Base-by-base conservation (phyloP, 805 yeast species). In the Yarrowia sp. region DNA sequence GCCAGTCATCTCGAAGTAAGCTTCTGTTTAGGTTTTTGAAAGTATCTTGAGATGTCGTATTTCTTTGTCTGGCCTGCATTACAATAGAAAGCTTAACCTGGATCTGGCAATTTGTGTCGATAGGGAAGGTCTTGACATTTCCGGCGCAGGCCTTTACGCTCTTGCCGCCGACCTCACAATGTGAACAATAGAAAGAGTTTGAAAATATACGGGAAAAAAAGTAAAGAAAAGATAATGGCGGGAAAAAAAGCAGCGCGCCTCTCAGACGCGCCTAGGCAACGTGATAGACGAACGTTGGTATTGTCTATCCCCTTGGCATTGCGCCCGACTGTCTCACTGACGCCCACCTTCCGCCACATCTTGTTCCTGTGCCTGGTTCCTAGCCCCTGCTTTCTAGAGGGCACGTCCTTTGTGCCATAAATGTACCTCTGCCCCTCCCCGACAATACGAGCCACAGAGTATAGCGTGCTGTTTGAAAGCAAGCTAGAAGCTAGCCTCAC, bases 51-150 rank as follows among this genome's bases (percentile, higher is more conserved):
- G 32, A 14, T 42, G 31, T 42, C 47, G 47, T 42, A 42, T 44
- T 27, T 19, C 35, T 25, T 44, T 44, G 51, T 44, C 3, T 3
- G 18, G 16, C 7, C 22, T 27, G 51, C 51, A 44, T 8, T 35
- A 47, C 55, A 47, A 47, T 47, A 19, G 22, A n/a, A 47, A 47
- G 55, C 38, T n/a, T 47, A 47, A 19, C 55, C 55, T 47, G 55
- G 38, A 31, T 47, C 55, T 47, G 55, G 55, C 55, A 47, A 47
- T 47, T 39, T 39, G 12, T 46, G 35, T 29, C 8, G 24, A 29
- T 12, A 7, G 18, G 53, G 53, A 46, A 46, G 53, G 35, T 46
- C 19, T 14, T 18, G 25, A 46, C 36, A 18, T 19, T 46, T 46
- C 53, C 53, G 53, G 53, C 49, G 49, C 49, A 25, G 49, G 27